A percentile compares a stretch with the other conserved stretches of the same genome.
These are phyloP conservation scores for Acanthamoeba healyi DNA, from an alignment of 208 protist genomes.

Conservation along the genomic window DNA sequence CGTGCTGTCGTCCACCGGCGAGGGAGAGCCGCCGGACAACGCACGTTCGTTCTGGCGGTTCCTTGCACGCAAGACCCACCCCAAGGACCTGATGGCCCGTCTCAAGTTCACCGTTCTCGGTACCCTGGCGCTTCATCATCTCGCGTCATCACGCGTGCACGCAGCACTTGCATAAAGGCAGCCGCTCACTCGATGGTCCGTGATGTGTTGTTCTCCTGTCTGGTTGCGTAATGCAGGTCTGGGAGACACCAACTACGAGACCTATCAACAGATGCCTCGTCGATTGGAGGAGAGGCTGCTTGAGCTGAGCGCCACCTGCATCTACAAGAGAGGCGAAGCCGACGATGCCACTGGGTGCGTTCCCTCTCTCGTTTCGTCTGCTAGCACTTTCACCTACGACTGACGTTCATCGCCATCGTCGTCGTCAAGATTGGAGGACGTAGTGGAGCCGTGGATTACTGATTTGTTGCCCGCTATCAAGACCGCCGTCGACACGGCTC, in stretches of 20 bases:
- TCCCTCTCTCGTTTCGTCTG: background rate
- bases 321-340: conserved; percentile 36
- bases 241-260: conserved; percentile 70
- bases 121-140: background rate
- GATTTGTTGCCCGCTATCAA: background rate
- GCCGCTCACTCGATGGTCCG: background rate
- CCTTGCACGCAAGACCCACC: background rate
- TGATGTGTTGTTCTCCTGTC: background rate
- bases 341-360: conserved; percentile 65
- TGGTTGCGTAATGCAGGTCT: background rate
- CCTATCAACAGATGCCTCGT: conserved; percentile 44
- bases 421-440: conserved; percentile 9
- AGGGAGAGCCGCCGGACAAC: conserved; percentile 61
- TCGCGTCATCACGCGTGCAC: too few relatives aligned
- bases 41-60: conserved; percentile 51
- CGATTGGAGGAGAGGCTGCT: conserved; percentile 19
- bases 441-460: conserved; percentile 24
- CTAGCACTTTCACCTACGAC: too few relatives aligned
- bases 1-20: conserved; percentile 41
- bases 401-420: background rate
- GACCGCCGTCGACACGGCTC: background rate
- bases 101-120: conserved; percentile 36
- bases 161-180: too few relatives aligned
- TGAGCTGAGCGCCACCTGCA: background rate
- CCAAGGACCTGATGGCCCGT: background rate